These are phyloP conservation scores for Delphinella strobiligena DNA, from an alignment of 2,329 filamentous ascomycete genomes.

Conservation along the genomic window DNA sequence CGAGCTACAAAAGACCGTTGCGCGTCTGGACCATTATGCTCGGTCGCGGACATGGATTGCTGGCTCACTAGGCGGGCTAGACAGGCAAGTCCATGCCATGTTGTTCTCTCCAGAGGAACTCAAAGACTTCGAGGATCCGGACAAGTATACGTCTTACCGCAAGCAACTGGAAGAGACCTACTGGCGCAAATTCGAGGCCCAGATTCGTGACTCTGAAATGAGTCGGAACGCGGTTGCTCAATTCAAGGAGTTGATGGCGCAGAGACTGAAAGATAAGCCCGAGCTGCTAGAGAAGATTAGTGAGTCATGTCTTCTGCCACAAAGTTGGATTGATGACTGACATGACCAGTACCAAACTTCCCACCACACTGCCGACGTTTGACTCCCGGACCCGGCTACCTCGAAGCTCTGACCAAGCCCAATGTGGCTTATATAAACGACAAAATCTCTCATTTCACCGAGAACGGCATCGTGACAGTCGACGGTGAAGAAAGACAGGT, in stretches of 20 bases:
- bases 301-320: not conserved
- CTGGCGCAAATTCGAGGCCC: slow-evolving; percentile 35
- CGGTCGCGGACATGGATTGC: slow-evolving; percentile 58
- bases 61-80: slow-evolving; percentile 41
- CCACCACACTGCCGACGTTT: slow-evolving; percentile 31
- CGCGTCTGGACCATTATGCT: slow-evolving; percentile 50
- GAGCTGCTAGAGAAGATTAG: slow-evolving; percentile 20
- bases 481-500: slow-evolving; percentile 47
- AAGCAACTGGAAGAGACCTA: slow-evolving; percentile 41
- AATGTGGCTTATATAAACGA: slow-evolving; percentile 39
- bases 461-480: slow-evolving; percentile 46
- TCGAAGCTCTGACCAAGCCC: slow-evolving; percentile 15
- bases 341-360: slow-evolving; percentile 23
- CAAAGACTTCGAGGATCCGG: slow-evolving; percentile 47
- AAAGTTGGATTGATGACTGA: not conserved
- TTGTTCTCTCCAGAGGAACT: slow-evolving; percentile 41
- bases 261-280: slow-evolving; percentile 41
- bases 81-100: slow-evolving; percentile 44
- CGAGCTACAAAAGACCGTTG: slow-evolving; percentile 35
- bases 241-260: slow-evolving; percentile 32
- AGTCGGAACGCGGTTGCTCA: slow-evolving; percentile 13
- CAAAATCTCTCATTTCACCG: slow-evolving; percentile 47
- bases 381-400: slow-evolving; percentile 35
- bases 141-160: slow-evolving; percentile 42
- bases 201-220: slow-evolving; percentile 25